Conservation (phyloP, 257 asterid genomes). For the Ilex asprella region DNA sequence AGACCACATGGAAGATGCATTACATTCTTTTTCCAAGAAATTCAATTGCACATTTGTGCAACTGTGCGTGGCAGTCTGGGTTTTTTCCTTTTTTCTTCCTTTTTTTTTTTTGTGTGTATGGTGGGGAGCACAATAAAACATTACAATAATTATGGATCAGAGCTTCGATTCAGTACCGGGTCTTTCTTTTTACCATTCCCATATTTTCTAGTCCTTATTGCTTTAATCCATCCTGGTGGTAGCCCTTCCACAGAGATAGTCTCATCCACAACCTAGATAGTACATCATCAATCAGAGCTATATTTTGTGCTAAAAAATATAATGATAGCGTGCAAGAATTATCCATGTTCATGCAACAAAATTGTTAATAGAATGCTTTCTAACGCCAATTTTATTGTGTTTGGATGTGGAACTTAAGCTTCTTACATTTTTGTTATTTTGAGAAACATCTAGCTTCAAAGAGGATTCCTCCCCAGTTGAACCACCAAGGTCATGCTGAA, state of each 20-base stretch:
- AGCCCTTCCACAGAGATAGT: constrained; percentile 32
- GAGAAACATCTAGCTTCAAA: neutral
- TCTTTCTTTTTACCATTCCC: constrained; percentile 31
- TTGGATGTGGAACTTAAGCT: neutral
- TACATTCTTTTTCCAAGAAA: neutral
- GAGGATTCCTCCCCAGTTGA: neutral
- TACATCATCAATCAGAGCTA: constrained; percentile 4
- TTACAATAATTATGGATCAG: neutral
- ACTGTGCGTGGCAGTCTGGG: too few relatives aligned
- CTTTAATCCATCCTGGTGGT: constrained; percentile 76
- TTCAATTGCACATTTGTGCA: too few relatives aligned
- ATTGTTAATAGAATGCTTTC: neutral
- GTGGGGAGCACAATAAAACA: neutral
- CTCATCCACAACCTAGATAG: constrained; percentile 17
- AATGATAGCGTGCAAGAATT: neutral
- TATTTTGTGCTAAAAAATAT: neutral
- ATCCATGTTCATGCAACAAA: constrained; percentile 2
- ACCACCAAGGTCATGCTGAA: neutral
- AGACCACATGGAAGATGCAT: neutral
- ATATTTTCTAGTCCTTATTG: constrained; percentile 29
- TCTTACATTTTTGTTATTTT: neutral
- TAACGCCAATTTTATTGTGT: constrained; percentile 7
- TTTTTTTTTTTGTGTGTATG: neutral
- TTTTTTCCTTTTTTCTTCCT: too few relatives aligned
- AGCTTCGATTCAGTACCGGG: constrained; percentile 35